These are phyloP conservation scores for Globisporangium polare DNA, from an alignment of 352 stramenopile genomes.

Conservation along the genomic window DNA sequence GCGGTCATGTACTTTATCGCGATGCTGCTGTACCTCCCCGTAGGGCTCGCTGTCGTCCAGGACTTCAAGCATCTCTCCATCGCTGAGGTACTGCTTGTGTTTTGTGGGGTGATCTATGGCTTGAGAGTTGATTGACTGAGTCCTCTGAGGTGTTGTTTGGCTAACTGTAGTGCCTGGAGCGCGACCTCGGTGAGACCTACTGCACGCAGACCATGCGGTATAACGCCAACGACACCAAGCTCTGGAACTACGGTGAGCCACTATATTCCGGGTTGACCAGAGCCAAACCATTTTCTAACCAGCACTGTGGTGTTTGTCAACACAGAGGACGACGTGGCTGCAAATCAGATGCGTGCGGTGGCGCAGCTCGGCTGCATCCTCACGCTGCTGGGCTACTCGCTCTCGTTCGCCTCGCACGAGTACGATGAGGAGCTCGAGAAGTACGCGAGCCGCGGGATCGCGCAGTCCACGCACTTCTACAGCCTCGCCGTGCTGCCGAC, in stretches of 20 bases:
- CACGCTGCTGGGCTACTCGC: constrained; percentile 51
- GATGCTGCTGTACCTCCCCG: constrained; percentile 22
- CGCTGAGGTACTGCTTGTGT: constrained; percentile 8
- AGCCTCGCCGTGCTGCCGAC: constrained; percentile 12
- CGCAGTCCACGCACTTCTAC: constrained; percentile 17
- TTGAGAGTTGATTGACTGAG: not conserved
- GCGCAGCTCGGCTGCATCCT: constrained; percentile 46
- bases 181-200: constrained; percentile 28
- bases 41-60: constrained; percentile 21
- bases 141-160: not conserved
- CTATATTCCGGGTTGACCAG: too few relatives aligned
- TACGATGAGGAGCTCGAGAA: constrained; percentile 15
- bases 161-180: constrained; percentile 19
- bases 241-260: constrained; percentile 45
- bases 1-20: constrained; percentile 19
- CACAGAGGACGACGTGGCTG: constrained; percentile 21
- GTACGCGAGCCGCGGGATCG: not conserved
- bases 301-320: not conserved
- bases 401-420: constrained; percentile 40
- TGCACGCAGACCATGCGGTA: constrained; percentile 33
- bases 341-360: constrained; percentile 36
- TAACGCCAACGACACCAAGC: constrained; percentile 27
- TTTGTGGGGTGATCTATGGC: not conserved
- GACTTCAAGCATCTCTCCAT: constrained; percentile 18
- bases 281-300: not conserved